Percentiles rank a stretch among this genome's conserved stretches.
phyloP scores from a whole-genome alignment of 2,329 filamentous ascomycete genomes.

The Corniculantispora saksenae region DNA sequence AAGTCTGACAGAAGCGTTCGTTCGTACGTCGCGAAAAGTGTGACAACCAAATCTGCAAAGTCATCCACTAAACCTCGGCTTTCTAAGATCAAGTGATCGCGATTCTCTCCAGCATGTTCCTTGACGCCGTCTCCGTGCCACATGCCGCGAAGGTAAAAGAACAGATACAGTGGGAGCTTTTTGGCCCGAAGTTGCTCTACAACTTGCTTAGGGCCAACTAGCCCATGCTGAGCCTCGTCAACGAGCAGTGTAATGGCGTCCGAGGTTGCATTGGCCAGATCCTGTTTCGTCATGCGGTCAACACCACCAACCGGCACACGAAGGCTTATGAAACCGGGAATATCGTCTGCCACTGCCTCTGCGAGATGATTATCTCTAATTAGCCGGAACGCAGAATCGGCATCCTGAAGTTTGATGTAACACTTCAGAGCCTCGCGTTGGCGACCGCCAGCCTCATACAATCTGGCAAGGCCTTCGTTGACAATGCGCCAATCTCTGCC shows the following conservation, averaged over 20 bases:
- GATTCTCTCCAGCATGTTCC: slow-evolving; percentile 54
- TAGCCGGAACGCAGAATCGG: slow-evolving; percentile 81
- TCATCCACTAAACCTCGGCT: slow-evolving; percentile 74
- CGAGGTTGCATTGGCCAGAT: slow-evolving; percentile 76
- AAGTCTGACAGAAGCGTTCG: slow-evolving; percentile 82
- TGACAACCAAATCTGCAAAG: slow-evolving; percentile 83
- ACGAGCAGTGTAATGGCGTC: slow-evolving; percentile 87
- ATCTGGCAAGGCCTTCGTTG: slow-evolving; percentile 79
- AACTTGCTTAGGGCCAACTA: slow-evolving; percentile 76
- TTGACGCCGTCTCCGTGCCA: slow-evolving; percentile 75
- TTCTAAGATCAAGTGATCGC: slow-evolving; percentile 59
- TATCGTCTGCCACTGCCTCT: slow-evolving; percentile 85
- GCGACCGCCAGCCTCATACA: slow-evolving; percentile 80
- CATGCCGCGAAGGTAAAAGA: slow-evolving; percentile 85
- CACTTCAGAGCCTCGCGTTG: slow-evolving; percentile 82
- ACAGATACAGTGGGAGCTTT: slow-evolving; percentile 73
- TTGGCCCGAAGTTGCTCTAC: slow-evolving; percentile 73
- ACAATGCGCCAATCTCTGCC: slow-evolving; percentile 86
- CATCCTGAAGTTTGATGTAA: slow-evolving; percentile 89
- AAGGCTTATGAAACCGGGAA: slow-evolving; percentile 83
- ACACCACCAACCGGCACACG: slow-evolving; percentile 75
- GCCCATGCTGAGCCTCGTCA: slow-evolving; percentile 85
- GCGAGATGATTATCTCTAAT: slow-evolving; percentile 89
- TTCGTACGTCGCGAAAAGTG: slow-evolving; percentile 84
- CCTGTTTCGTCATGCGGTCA: slow-evolving; percentile 62